Evolutionary conservation across 371 early-diverging fungal genomes (phyloP).

Genomic region (Mortierella sp.): DNA sequence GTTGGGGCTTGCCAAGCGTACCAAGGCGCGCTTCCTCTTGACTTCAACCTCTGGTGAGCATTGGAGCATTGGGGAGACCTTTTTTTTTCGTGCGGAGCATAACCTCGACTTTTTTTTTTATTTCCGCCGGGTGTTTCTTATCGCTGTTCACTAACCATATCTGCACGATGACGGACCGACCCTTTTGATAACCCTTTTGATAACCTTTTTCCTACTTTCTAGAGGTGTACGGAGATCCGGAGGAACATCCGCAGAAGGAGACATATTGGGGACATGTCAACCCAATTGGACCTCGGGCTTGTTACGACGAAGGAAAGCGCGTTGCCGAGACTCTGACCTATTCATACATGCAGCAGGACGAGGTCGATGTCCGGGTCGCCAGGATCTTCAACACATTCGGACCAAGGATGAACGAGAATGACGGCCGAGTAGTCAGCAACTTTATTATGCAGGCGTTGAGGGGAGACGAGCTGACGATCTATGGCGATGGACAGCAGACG

Average conservation of each 20-base stretch:
- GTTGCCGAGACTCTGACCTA: constrained; percentile 91
- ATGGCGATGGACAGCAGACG: constrained; percentile 89
- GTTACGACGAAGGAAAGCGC: constrained; percentile 94
- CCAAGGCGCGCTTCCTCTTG: constrained; percentile 84
- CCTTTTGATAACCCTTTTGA: constrained; percentile 14
- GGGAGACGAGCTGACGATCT: constrained; percentile 84
- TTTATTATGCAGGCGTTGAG: constrained; percentile 90
- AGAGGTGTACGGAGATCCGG: constrained; percentile 94
- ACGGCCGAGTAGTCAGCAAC: constrained; percentile 93
- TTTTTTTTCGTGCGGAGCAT: constrained; percentile 9
- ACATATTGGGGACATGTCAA: constrained; percentile 92
- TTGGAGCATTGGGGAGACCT: neutral
- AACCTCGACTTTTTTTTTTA: neutral
- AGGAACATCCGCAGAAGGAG: constrained; percentile 90
- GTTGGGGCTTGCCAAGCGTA: constrained; percentile 89
- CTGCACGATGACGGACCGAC: constrained; percentile 6
- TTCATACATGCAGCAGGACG: constrained; percentile 83
- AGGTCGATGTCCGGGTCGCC: constrained; percentile 88
- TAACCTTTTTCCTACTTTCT: constrained; percentile 5
- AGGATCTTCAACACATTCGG: constrained; percentile 89
- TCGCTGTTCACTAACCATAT: constrained; percentile 1
- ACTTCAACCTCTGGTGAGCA: constrained; percentile 86
- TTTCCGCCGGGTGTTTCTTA: neutral
- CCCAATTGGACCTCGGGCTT: constrained; percentile 88
- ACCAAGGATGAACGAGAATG: constrained; percentile 90